Conservation (phyloP, 2,329 filamentous ascomycete genomes). For the Lachnellula arida region DNA sequence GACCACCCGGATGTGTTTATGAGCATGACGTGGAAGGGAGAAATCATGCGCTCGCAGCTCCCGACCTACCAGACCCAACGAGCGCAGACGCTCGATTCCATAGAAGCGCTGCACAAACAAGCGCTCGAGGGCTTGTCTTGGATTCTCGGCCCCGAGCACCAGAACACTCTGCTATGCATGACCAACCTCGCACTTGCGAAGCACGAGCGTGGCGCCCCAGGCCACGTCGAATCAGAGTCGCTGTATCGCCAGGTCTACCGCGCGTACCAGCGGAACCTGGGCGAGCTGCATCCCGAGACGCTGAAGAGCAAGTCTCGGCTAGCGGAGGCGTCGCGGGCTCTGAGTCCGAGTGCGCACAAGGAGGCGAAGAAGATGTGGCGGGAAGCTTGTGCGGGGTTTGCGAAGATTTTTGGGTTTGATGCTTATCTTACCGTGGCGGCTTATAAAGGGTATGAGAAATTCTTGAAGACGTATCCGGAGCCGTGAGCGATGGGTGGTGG, state of each 20-base stretch:
- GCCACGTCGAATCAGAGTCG: conserved; percentile 15
- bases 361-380: conserved; percentile 24
- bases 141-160: conserved; percentile 24
- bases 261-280: conserved; percentile 18
- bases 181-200: conserved; percentile 23
- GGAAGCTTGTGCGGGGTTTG: conserved; percentile 22
- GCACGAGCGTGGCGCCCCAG: conserved; percentile 16
- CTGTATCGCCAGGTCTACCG: conserved; percentile 19
- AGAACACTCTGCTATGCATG: conserved; percentile 20
- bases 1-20: conserved; percentile 21
- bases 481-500: conserved; percentile 3
- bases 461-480: conserved; percentile 19
- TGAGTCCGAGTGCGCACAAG: conserved; percentile 10
- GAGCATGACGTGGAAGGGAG: conserved; percentile 25
- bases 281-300: conserved; percentile 24
- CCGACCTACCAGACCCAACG: conserved; percentile 11
- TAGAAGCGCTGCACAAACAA: conserved; percentile 20
- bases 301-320: conserved; percentile 19
- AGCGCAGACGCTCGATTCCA: conserved; percentile 15
- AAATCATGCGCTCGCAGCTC: conserved; percentile 23
- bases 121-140: conserved; percentile 20
- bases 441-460: conserved; percentile 24
- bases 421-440: conserved; percentile 19
- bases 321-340: conserved; percentile 19
- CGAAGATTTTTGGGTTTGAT: conserved; percentile 21